A percentile compares a stretch with the other conserved stretches of the same genome.
phyloP scores from a whole-genome alignment of 1,284 basidiomycete genomes.

The Apiotrichum akiyoshidainum region DNA sequence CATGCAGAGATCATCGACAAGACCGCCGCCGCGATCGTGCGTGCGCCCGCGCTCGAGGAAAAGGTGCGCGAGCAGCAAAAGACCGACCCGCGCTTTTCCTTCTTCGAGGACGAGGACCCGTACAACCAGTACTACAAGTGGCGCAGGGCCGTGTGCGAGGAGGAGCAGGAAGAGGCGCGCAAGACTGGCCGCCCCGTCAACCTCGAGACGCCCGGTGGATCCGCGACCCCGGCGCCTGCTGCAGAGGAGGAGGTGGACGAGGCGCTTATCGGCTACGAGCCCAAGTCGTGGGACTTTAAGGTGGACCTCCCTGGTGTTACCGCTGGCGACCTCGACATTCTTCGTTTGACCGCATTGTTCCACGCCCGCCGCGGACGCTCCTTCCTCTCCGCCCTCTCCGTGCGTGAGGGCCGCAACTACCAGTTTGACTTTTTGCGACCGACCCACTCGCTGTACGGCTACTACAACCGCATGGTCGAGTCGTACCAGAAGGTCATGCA shows the following conservation, averaged over 20 bases:
- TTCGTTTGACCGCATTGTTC: slow-evolving; percentile 89
- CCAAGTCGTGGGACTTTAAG: slow-evolving; percentile 77
- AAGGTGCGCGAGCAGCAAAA: slow-evolving; percentile 93
- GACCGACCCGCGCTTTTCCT: slow-evolving; percentile 92
- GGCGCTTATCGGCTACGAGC: slow-evolving; percentile 60
- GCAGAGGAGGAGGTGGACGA: slow-evolving; percentile 54
- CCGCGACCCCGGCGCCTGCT: slow-evolving; percentile 27
- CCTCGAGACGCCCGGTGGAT: slow-evolving; percentile 11
- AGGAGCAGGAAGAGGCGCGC: slow-evolving; percentile 63
- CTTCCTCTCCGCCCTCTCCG: slow-evolving; percentile 80
- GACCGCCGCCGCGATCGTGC: slow-evolving; percentile 89
- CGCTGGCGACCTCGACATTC: slow-evolving; percentile 85
- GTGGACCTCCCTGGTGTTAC: slow-evolving; percentile 86
- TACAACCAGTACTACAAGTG: slow-evolving; percentile 96
- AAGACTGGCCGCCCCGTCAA: not conserved
- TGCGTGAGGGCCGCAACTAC: slow-evolving; percentile 89
- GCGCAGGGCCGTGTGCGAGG: slow-evolving; percentile 65
- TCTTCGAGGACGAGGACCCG: slow-evolving; percentile 84
- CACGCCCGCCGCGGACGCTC: slow-evolving; percentile 84
- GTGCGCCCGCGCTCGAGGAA: slow-evolving; percentile 84
- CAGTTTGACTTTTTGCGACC: slow-evolving; percentile 98
- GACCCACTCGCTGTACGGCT: slow-evolving; percentile 89
- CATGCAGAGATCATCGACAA: slow-evolving; percentile 84
- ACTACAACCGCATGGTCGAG: slow-evolving; percentile 95
- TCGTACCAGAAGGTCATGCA: slow-evolving; percentile 90